phyloP scores from a whole-genome alignment of 2,329 filamentous ascomycete genomes.

The Fusarium torulosum region DNA sequence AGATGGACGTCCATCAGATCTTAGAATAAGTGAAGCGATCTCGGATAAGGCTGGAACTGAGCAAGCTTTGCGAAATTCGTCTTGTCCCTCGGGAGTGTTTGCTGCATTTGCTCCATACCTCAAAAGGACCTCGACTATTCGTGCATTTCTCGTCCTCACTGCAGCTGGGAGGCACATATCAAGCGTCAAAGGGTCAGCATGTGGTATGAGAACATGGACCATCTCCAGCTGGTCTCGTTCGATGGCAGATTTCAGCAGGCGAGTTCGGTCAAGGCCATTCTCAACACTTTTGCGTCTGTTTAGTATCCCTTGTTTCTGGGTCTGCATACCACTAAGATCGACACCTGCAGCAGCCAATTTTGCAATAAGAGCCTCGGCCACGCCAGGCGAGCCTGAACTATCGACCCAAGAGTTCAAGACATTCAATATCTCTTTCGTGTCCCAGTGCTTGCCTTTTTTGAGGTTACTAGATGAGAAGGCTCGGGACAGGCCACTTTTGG shows the following conservation, averaged over 20 bases:
- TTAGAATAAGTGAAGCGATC: constrained; percentile 62
- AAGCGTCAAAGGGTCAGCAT: constrained; percentile 64
- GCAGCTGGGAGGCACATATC: constrained; percentile 64
- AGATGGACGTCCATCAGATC: constrained; percentile 62
- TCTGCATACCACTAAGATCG: constrained; percentile 63
- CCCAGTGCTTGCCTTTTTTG: constrained; percentile 64
- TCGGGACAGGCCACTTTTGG: constrained; percentile 56
- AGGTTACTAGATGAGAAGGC: constrained; percentile 55
- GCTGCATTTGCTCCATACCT: constrained; percentile 64
- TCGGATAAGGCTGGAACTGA: constrained; percentile 59
- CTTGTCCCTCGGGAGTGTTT: constrained; percentile 63
- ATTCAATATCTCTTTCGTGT: constrained; percentile 65
- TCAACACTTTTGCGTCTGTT: constrained; percentile 64
- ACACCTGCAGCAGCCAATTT: constrained; percentile 64
- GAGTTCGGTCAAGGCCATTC: constrained; percentile 61
- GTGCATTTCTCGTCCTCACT: constrained; percentile 58
- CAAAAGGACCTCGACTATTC: constrained; percentile 62
- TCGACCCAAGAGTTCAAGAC: constrained; percentile 63
- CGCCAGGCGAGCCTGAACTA: constrained; percentile 63
- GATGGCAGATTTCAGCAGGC: constrained; percentile 64
- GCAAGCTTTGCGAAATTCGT: constrained; percentile 67
- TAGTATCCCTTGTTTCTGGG: constrained; percentile 62
- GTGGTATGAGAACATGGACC: constrained; percentile 65
- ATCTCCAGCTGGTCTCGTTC: constrained; percentile 64
- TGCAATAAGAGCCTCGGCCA: constrained; percentile 67